Base-by-base conservation (phyloP, 768 basidiomycete genomes). In the Lentinula sp. region DNA sequence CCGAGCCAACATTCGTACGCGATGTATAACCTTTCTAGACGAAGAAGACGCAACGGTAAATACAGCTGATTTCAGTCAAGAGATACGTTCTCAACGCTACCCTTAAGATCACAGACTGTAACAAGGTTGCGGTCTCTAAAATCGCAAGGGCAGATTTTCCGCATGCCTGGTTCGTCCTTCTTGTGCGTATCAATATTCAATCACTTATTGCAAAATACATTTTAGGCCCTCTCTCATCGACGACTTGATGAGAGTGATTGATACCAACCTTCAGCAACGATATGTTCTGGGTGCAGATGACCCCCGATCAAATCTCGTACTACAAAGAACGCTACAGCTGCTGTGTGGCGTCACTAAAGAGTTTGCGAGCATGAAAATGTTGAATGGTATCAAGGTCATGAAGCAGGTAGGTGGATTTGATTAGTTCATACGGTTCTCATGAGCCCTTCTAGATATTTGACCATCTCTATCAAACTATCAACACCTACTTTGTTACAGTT, bases 131-230 rank as follows among this genome's bases (percentile, higher is more conserved):
- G 28, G 79, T 92, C 8, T 78, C 85, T 11, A 95, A 87, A 69
- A 83, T 95, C 56, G 88, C 91, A 6, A 83, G 94, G 35, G 70
- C 80, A 21, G 94, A 96, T 67, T 93, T 83, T 70, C 90, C 91
- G 8, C 72, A 67, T 35, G 78, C 78, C 42, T 95, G 93, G 93
- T 89, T 69, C 62, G 76, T 70, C 31, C 5, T 32, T 23, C 8
- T 16, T 18, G 11, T 28, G 4, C 31, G n/a, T 15, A 21, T 59
- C 34, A 13, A 34, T 48, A 18, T 43, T 46, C 5, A 21, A 13
- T 13, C 57, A 8, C 16, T 34, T 3, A 18, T 11, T 21, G 6
- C 37, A 8, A 5, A 0, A 45, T n/a, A 45, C 11, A 42, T n/a
- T 16, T 21, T 57, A 91, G 90, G 91, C 80, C 85, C 15, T 78